Evolutionary conservation across 257 asterid species (phyloP).

Genomic region (Capsicum chinense): DNA sequence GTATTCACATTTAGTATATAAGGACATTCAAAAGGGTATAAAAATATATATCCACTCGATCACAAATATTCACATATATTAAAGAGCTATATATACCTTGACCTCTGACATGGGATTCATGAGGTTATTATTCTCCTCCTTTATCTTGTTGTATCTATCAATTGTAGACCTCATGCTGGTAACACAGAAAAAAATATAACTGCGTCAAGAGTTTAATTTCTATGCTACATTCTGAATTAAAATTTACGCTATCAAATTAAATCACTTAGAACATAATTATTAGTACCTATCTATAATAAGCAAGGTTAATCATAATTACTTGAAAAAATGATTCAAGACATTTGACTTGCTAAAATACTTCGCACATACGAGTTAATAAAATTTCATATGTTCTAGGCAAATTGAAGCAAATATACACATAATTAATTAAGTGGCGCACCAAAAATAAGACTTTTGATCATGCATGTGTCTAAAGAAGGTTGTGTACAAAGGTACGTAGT

Average conservation of each 20-base stretch:
- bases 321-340: not conserved
- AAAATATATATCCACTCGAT: too few relatives aligned
- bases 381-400: not conserved
- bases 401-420: not conserved
- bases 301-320: not conserved
- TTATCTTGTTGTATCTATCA: constrained; percentile 34
- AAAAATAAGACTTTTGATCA: not conserved
- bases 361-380: too few relatives aligned
- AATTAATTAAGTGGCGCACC: not conserved
- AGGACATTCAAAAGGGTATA: too few relatives aligned
- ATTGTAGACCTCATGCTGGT: constrained; percentile 35
- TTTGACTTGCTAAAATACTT: not conserved
- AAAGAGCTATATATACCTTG: constrained; percentile 23
- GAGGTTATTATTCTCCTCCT: constrained; percentile 34
- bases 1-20: too few relatives aligned
- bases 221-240: not conserved
- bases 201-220: not conserved
- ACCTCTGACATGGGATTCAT: constrained; percentile 33
- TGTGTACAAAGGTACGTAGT: not conserved
- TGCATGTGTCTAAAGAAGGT: not conserved
- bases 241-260: not conserved
- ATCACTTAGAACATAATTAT: not conserved
- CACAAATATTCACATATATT: too few relatives aligned
- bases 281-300: not conserved
- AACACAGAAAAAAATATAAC: not conserved